Conservation (phyloP, 495 filamentous ascomycete species). For the Hypoxylon perforatum region DNA sequence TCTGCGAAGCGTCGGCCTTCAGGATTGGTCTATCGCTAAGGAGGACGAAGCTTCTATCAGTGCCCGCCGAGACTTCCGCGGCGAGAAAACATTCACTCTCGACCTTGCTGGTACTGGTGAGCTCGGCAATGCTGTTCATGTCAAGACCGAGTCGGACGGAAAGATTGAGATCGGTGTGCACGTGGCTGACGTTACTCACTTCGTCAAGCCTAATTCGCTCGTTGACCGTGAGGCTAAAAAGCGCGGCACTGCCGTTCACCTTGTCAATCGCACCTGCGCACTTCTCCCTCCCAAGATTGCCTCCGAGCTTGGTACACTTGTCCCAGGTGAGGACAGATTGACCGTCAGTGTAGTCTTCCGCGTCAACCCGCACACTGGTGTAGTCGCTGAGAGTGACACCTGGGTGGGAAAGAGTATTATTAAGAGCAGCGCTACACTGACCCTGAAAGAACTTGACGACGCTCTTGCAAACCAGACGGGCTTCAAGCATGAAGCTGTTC, state of each 20-base stretch:
- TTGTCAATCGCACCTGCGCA: conserved; percentile 90
- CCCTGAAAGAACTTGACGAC: conserved; percentile 85
- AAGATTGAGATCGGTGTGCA: conserved; percentile 95
- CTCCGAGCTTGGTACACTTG: conserved; percentile 86
- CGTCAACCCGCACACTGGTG: conserved; percentile 80
- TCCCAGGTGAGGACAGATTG: conserved; percentile 86
- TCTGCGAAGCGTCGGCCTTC: conserved; percentile 87
- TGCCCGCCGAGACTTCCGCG: conserved; percentile 88
- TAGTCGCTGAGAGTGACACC: conserved; percentile 79
- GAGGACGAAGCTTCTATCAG: conserved; percentile 81
- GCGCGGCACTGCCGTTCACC: conserved; percentile 92
- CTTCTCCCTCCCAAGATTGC: conserved; percentile 88
- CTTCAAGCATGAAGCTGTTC: conserved; percentile 67
- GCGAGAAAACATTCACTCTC: conserved; percentile 90
- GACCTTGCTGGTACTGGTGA: conserved; percentile 85
- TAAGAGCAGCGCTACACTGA: conserved; percentile 86
- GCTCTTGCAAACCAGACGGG: conserved; percentile 71
- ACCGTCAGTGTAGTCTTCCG: conserved; percentile 93
- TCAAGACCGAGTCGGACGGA: conserved; percentile 82
- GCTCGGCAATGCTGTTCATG: conserved; percentile 90
- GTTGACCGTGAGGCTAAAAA: conserved; percentile 99
- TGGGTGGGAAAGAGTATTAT: conserved; percentile 96
- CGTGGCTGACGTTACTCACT: conserved; percentile 95
- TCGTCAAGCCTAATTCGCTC: conserved; percentile 94
- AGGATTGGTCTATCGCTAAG: conserved; percentile 86